Base-by-base conservation (phyloP, 1,284 basidiomycete species). In the Farysia itapuensis region DNA sequence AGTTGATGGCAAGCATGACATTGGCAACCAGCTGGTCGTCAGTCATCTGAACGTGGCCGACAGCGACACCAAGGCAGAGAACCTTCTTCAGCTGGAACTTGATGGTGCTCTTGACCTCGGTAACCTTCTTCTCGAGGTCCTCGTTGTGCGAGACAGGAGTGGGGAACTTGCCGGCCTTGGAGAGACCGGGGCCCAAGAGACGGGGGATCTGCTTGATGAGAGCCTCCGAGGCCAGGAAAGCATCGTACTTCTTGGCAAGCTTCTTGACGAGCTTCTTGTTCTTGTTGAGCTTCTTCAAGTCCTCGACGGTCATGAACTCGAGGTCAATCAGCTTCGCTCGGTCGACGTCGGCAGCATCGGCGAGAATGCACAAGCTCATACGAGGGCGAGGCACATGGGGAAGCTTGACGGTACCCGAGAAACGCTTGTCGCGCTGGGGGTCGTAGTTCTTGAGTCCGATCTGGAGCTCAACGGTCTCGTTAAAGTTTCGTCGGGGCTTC, bases 241-340 rank as follows among this genome's bases (percentile, higher is more conserved):
- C 92, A 77, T 99, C 94, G 82, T 97, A 94, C 81, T 97, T 97
- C 84, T 97, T 96, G 67, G 94, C 94, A 72, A 98, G 89, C 84
- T 79, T 98, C 86, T 99, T 99, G 78, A 99, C 94, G 66, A 99
- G 90, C 84, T 99, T 99, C 85, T 98, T 98, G 86, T 98, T 98
- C 84, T 95, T 95, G 87, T 95, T 96, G 72, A 96, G 85, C 82
- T 98, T 98, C 82, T 98, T 99, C 82, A 98, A 84, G 81, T 98
- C 94, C 77, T 98, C 94, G 74, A 97, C 95, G 68, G 91, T 94
- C 93, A 96, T 97, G 71, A 71, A 94, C 79, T 95, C 92, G 67
- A 95, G 86, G 72, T 91, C 88, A 69, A 95, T 94, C 79, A 92
- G 88, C 84, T 96, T 96, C 49, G 92, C 92, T 78, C 91, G 89